A percentile compares a stretch with the other conserved stretches of the same genome.
Conservation (phyloP, 768 basidiomycete species). For the Flagelloscypha sp. region DNA sequence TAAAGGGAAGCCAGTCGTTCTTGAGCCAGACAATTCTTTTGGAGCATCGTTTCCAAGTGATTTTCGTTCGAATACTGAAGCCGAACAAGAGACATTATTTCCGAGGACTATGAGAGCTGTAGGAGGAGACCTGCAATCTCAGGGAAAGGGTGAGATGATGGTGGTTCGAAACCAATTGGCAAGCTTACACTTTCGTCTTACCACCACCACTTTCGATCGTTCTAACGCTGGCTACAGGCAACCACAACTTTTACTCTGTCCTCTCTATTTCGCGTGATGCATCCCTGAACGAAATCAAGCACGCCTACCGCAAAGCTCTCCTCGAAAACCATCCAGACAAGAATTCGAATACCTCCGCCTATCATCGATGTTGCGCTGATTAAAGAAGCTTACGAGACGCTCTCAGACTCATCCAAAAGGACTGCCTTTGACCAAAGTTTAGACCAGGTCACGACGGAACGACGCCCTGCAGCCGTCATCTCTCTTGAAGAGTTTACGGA, state of each 20-base stretch:
- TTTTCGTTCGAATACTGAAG: constrained; percentile 38
- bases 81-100: no score
- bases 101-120: no score
- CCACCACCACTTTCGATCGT: no score
- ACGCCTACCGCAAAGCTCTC: no score
- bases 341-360: constrained; percentile 17
- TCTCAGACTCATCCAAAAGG: constrained; percentile 44
- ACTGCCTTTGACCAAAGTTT: constrained; percentile 39
- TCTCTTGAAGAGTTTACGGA: constrained; percentile 69
- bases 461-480: constrained; percentile 69
- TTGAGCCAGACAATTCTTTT: constrained; percentile 15
- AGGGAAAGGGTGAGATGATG: no score
- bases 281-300: no score
- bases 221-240: no score
- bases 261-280: no score
- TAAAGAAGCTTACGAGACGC: constrained; percentile 58
- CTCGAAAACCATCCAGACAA: constrained; percentile 33
- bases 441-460: constrained; percentile 23
- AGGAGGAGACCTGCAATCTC: no score
- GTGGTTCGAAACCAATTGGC: no score
- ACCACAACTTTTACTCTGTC: no score
- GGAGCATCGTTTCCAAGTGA: constrained; percentile 15
- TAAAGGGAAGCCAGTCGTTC: constrained; percentile 49
- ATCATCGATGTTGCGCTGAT: constrained; percentile 46
- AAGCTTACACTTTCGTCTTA: no score